Conservation (phyloP, 2,329 filamentous ascomycete species). For the Claviceps pusilla region DNA sequence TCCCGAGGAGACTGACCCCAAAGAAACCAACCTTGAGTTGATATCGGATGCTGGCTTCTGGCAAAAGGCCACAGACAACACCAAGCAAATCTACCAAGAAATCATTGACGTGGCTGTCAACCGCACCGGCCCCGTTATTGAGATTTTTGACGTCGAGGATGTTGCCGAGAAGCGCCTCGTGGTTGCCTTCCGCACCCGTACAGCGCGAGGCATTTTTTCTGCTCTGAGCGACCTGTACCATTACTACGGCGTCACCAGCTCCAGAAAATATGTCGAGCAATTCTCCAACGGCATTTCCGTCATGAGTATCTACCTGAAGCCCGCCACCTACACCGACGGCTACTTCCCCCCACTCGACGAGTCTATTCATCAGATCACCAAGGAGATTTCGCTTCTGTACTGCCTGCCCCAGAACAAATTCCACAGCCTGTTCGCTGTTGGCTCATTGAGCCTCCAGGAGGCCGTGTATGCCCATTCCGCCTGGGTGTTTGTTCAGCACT, state of each 20-base stretch:
- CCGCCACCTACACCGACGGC: conserved; percentile 42
- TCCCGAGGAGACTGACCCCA: conserved; percentile 52
- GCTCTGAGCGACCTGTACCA: conserved; percentile 93
- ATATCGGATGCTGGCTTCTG: conserved; percentile 90
- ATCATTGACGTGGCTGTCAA: conserved; percentile 75
- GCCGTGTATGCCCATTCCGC: conserved; percentile 94
- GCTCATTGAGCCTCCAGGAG: conserved; percentile 82
- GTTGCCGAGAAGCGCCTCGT: conserved; percentile 87
- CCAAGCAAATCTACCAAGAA: conserved; percentile 87
- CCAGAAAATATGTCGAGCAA: conserved; percentile 94
- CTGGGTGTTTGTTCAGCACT: conserved; percentile 96
- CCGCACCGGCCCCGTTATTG: conserved; percentile 86
- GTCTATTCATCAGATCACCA: conserved; percentile 96
- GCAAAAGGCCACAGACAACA: conserved; percentile 91
- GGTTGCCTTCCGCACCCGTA: conserved; percentile 84
- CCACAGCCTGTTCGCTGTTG: conserved; percentile 73
- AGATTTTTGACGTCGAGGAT: conserved; percentile 90
- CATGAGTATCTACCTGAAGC: conserved; percentile 87
- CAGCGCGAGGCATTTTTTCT: conserved; percentile 85
- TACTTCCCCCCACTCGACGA: conserved; percentile 70
- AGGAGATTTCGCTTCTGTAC: conserved; percentile 93
- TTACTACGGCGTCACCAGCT: conserved; percentile 94
- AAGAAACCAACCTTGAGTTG: conserved; percentile 77
- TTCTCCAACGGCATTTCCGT: conserved; percentile 97
- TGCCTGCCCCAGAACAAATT: conserved; percentile 97